Evolutionary conservation across 495 filamentous ascomycete species (phyloP), one percentile per base, ranked within the genome.

Genomic region (Articulospora tetracladia): DNA sequence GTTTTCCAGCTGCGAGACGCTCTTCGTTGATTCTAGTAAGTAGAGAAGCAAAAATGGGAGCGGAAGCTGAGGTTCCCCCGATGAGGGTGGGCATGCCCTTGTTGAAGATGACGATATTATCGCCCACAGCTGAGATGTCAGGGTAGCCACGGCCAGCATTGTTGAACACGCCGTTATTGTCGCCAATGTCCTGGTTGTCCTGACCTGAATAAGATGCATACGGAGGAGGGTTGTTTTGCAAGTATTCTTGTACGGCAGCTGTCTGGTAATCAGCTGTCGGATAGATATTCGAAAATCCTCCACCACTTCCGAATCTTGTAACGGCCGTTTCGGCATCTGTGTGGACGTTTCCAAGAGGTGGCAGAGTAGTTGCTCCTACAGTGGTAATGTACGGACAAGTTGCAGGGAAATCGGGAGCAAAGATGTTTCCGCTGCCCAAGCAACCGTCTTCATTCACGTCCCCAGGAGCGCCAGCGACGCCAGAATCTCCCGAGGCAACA

Each of bases 251-350:
- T 3, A 91, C 80, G 0, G 77, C 79, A 1, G 65, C 28, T 8
- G 72, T 39, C 68, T 91, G 86, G 63, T 83, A 91, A 15, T 57
- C 39, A 0, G 87, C 84, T 2, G 75, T 66, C 17, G 72, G 67
- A 69, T 84, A 91, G 66, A 88, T 73, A 67, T 89, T 88, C 61
- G 78, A 83, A 71, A 90, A 89, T 10, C 86, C 86, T 30, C 86
- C 84, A n/a, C 85, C 84, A 8, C 77, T 81, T 27, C 59, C 28
- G 32, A 62, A 57, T 20, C 57, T 3, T 17, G 56, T 53, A 0
- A 72, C 76, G 54, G 64, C 55, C 39, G 47, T 64, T 63, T 75
- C 71, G 26, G 65, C 59, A 52, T 74, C 66, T 32, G 44, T 55
- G 25, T 58, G 54, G 44, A 58, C 65, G 27, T 30, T 65, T 8